These are phyloP conservation scores for Saitozyma podzolica DNA, from an alignment of 768 basidiomycete species.

Conservation along the genomic window DNA sequence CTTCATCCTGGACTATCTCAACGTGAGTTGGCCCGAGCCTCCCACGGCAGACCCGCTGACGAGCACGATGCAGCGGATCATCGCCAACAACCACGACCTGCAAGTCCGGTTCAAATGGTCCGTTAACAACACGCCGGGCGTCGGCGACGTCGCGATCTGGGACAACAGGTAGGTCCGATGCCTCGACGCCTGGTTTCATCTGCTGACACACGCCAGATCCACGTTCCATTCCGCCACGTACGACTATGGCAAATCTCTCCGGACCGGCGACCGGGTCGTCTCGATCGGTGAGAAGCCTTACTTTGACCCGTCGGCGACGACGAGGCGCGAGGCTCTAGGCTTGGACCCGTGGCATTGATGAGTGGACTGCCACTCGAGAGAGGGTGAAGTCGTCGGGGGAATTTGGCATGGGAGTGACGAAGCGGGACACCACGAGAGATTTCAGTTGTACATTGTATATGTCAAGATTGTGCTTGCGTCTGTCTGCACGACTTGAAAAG, in stretches of 20 bases:
- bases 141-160: neutral
- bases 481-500: no score
- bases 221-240: neutral
- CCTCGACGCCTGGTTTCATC: neutral
- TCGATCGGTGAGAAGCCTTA: neutral
- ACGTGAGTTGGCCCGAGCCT: neutral
- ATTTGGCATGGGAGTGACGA: no score
- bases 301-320: neutral
- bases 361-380: no score
- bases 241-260: neutral
- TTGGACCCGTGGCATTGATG: no score
- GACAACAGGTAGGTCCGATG: neutral
- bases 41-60: slow-evolving; percentile 29
- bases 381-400: no score
- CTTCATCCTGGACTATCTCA: slow-evolving; percentile 54
- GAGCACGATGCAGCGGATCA: neutral
- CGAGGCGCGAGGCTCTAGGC: neutral
- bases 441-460: no score
- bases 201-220: neutral
- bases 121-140: slow-evolving; percentile 1
- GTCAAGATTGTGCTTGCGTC: no score
- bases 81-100: slow-evolving; percentile 62
- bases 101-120: slow-evolving; percentile 59
- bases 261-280: neutral
- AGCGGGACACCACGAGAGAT: no score